Conservation (phyloP, 2,329 filamentous ascomycete genomes). For the Penicillium sp. region DNA sequence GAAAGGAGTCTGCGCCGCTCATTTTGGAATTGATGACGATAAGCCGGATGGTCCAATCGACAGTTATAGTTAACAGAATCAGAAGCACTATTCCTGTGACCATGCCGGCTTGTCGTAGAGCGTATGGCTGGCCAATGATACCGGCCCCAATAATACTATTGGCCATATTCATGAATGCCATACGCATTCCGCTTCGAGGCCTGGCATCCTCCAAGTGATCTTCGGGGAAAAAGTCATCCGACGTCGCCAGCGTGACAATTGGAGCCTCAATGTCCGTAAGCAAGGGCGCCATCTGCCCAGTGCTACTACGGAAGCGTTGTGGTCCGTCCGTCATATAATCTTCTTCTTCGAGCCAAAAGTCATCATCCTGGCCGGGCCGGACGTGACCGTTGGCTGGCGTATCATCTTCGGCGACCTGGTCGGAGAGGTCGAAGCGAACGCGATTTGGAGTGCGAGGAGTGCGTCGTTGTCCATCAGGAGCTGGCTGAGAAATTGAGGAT, state of each 20-base stretch:
- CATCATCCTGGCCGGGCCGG: conserved; percentile 24
- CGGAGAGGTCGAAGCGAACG: conserved; percentile 61
- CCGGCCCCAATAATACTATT: conserved; percentile 88
- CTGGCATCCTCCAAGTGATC: conserved; percentile 60
- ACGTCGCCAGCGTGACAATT: conserved; percentile 66
- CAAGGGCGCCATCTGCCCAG: conserved; percentile 60
- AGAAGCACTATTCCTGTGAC: conserved; percentile 75
- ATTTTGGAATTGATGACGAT: conserved; percentile 98
- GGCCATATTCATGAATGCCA: conserved; percentile 99
- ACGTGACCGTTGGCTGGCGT: conserved; percentile 28
- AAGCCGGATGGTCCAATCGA: conserved; percentile 96
- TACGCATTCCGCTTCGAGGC: conserved; percentile 78
- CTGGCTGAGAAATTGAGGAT: conserved; percentile 39
- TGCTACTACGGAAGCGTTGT: conserved; percentile 34
- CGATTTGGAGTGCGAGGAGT: conserved; percentile 63
- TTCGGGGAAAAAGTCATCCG: conserved; percentile 54
- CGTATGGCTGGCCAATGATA: conserved; percentile 84
- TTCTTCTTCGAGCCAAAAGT: conserved; percentile 54
- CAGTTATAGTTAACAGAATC: conserved; percentile 70
- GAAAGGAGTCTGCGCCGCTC: conserved; percentile 88
- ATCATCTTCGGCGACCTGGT: conserved; percentile 26
- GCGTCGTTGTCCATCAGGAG: conserved; percentile 37
- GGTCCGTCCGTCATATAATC: conserved; percentile 53
- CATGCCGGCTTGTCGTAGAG: conserved; percentile 88
- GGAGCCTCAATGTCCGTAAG: conserved; percentile 81